Conservation (phyloP, 176 grass and related monocot genomes). For the Pharus latifolius region DNA sequence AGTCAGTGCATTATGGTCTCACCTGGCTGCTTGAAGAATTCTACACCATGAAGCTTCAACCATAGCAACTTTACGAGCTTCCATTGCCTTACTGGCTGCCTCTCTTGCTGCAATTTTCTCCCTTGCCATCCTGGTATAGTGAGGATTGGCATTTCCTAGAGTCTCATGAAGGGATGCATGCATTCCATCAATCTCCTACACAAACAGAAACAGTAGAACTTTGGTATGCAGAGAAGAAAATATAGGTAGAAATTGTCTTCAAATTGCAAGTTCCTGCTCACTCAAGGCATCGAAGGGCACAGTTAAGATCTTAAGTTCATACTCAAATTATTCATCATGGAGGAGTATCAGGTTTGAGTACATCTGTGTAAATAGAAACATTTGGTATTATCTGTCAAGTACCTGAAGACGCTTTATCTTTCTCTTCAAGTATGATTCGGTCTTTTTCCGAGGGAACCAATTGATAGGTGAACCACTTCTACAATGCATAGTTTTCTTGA, state of each 20-base stretch:
- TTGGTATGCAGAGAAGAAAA: background rate
- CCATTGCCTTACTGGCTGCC: constrained; percentile 64
- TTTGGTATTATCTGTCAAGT: constrained; percentile 1
- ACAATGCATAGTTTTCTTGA: constrained; percentile 56
- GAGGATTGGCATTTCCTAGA: constrained; percentile 66
- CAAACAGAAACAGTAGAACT: constrained; percentile 8
- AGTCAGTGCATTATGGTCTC: constrained; percentile 5
- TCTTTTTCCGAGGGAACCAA: constrained; percentile 79
- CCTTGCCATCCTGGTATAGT: constrained; percentile 83
- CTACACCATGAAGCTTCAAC: constrained; percentile 90
- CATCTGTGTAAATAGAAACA: background rate
- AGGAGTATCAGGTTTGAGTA: background rate
- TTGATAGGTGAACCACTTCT: constrained; percentile 52
- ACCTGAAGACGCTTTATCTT: constrained; percentile 94
- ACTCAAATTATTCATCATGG: background rate
- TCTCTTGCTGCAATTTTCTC: constrained; percentile 93
- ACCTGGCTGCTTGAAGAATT: constrained; percentile 95
- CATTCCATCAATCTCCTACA: constrained; percentile 79
- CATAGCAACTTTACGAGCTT: constrained; percentile 87
- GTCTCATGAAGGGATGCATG: constrained; percentile 69
- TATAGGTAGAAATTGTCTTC: background rate
- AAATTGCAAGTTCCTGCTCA: background rate
- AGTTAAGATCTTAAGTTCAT: background rate
- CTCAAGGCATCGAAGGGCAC: background rate
- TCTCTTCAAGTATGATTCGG: constrained; percentile 82